Percentiles rank a stretch among this genome's conserved stretches.
Conservation (phyloP, 2,329 filamentous ascomycete species). For the Cercospora canescens region DNA sequence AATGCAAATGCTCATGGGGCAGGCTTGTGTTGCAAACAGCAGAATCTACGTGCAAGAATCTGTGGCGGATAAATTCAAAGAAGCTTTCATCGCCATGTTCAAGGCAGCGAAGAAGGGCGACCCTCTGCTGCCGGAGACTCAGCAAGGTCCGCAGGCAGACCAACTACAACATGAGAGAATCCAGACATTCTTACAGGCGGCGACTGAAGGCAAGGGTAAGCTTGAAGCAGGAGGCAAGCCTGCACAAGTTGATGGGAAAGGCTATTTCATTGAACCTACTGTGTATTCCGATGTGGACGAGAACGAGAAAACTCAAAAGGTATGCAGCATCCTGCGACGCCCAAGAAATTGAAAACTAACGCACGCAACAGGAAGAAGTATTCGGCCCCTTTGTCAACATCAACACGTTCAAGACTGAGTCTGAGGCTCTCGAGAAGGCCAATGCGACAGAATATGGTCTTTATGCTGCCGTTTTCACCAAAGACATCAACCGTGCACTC, state of each 20-base stretch:
- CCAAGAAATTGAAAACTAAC: neutral
- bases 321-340: conserved; percentile 16
- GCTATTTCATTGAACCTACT: conserved; percentile 49
- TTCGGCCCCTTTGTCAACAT: conserved; percentile 42
- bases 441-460: conserved; percentile 43
- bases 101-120: conserved; percentile 64
- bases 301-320: conserved; percentile 38
- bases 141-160: conserved; percentile 68
- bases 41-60: conserved; percentile 58
- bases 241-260: conserved; percentile 31
- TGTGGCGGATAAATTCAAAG: conserved; percentile 61
- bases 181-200: conserved; percentile 26
- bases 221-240: conserved; percentile 28
- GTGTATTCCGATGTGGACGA: conserved; percentile 49
- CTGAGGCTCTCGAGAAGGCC: conserved; percentile 37
- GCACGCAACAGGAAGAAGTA: conserved; percentile 34
- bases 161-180: conserved; percentile 49
- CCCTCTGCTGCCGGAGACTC: conserved; percentile 66
- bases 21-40: conserved; percentile 62
- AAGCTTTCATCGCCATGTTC: conserved; percentile 59
- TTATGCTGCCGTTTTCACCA: conserved; percentile 41
- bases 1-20: conserved; percentile 57
- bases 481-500: conserved; percentile 39
- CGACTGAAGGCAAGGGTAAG: conserved; percentile 24
- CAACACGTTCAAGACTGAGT: conserved; percentile 39